A percentile compares a stretch with the other conserved stretches of the same genome.
Conservation (phyloP, 139 green algal species). For the Coccomyxa sp. region DNA sequence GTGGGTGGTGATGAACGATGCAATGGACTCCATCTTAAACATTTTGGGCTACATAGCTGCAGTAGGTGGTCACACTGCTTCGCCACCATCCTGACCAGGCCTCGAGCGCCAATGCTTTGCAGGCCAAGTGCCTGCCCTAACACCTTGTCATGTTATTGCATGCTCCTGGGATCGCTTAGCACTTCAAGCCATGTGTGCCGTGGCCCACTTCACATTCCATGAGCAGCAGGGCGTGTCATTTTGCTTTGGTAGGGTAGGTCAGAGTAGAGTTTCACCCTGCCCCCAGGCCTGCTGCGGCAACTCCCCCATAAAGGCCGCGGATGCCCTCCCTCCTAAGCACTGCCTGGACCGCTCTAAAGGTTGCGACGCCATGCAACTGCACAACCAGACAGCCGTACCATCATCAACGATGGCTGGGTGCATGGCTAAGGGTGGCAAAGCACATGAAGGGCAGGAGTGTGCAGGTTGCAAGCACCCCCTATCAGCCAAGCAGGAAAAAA, state of each 20-base stretch:
- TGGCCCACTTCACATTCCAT: too few relatives aligned
- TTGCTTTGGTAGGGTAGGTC: not conserved
- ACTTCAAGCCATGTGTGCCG: too few relatives aligned
- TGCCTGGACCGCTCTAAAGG: conserved; percentile 46
- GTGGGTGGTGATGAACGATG: too few relatives aligned
- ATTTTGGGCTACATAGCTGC: too few relatives aligned
- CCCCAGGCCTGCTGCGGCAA: conserved; percentile 36
- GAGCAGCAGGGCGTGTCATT: too few relatives aligned
- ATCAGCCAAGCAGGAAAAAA: not conserved
- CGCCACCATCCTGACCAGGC: too few relatives aligned
- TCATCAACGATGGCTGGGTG: not conserved
- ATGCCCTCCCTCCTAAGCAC: conserved; percentile 72
- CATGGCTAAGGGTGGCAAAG: not conserved
- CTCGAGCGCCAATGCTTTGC: too few relatives aligned
- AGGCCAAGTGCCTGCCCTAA: too few relatives aligned
- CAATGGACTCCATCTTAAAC: too few relatives aligned
- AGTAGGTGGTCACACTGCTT: too few relatives aligned
- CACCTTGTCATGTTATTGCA: too few relatives aligned
- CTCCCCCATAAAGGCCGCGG: conserved; percentile 74
- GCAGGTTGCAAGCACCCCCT: not conserved
- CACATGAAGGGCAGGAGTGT: not conserved
- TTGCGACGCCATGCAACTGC: conserved; percentile 60
- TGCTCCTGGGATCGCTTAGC: too few relatives aligned
- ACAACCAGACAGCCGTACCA: not conserved
- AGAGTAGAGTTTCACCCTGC: conserved; percentile 12